Evolutionary conservation across 305 asterid genomes (phyloP), one percentile per base, ranked within the genome.

Genomic region (Fraxinus sp.): DNA sequence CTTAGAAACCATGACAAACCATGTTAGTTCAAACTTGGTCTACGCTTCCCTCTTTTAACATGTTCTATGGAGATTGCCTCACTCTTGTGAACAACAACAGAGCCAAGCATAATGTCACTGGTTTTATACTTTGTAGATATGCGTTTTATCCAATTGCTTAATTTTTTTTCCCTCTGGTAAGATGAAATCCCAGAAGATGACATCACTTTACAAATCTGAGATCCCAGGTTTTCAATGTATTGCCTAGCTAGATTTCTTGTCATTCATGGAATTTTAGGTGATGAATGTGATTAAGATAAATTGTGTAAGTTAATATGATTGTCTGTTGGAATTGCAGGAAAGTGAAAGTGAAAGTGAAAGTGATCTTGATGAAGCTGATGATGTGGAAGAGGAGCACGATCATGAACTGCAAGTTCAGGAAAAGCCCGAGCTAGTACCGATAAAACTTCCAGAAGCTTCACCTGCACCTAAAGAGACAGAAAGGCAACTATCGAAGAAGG

Each of bases 401-500:
- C 91, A 85, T 7, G 70, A 59, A 59, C 30, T n/a, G 30, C 30
- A 59, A 18, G 70, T 59, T 28, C 70, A 59, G 30, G 70, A 59
- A 5, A 59, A 59, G 77, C 80, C 87, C 26, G 90, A 91, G 88
- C 87, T 90, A 0, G 73, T 74, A 36, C 78, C 52, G 49, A 79
- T 78, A 72, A 85, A 85, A 86, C 90, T 87, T 83, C 86, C 85
- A 8, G 92, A 89, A 73, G 89, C 79, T 84, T 79, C 90, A 33
- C 90, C 87, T 16, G 91, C 90, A 52, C 94, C 94, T 28, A 96
- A 90, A 85, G 99, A 91, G 86, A 11, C 96, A 57, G 97, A 93
- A 80, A 91, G 94, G 84, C 98, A 96, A 85, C 91, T 96, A 46
- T 94, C 99, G 1, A 96, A 96, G 96, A 96, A 96, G 88, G 97